phyloP scores from a whole-genome alignment of 2,329 filamentous ascomycete species.

The Aspergillus felis region DNA sequence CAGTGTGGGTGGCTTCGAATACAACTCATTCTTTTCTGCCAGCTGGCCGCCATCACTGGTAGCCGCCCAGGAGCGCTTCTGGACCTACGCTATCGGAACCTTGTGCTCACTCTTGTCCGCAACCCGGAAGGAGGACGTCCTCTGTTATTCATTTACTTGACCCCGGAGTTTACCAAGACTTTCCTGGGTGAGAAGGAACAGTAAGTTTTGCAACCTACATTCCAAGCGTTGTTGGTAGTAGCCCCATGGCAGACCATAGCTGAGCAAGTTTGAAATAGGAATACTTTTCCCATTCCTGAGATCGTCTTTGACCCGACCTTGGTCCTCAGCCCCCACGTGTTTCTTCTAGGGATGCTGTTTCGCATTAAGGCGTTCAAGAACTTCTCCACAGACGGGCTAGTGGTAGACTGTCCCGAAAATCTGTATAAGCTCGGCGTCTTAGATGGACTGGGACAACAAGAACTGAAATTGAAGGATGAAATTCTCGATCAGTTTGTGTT shows the following conservation, averaged over 20 bases:
- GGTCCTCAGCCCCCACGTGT: constrained; percentile 33
- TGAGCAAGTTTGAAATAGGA: constrained; percentile 16
- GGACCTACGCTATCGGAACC: constrained; percentile 21
- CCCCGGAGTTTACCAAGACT: constrained; percentile 21
- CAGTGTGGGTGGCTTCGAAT: constrained; percentile 24
- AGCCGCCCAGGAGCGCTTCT: constrained; percentile 19
- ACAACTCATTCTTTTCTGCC: constrained; percentile 16
- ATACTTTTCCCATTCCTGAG: constrained; percentile 33
- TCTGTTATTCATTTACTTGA: constrained; percentile 23
- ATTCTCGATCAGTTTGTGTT: constrained; percentile 32
- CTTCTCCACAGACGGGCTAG: constrained; percentile 14
- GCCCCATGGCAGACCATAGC: constrained; percentile 4
- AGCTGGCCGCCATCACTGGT: constrained; percentile 25
- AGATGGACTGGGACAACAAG: constrained; percentile 28
- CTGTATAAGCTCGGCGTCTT: constrained; percentile 33
- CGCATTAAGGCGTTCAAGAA: constrained; percentile 28
- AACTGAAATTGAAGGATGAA: constrained; percentile 28
- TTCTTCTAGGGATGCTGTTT: constrained; percentile 32
- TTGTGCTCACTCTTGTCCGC: constrained; percentile 23
- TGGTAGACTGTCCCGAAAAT: constrained; percentile 30
- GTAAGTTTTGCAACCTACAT: constrained; percentile 8
- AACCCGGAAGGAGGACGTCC: constrained; percentile 18
- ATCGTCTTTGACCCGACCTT: constrained; percentile 36
- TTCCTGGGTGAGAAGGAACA: constrained; percentile 21
- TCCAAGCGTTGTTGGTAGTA: no score